Base-by-base conservation (phyloP, 257 asterid species). In the Datura wrightii region DNA sequence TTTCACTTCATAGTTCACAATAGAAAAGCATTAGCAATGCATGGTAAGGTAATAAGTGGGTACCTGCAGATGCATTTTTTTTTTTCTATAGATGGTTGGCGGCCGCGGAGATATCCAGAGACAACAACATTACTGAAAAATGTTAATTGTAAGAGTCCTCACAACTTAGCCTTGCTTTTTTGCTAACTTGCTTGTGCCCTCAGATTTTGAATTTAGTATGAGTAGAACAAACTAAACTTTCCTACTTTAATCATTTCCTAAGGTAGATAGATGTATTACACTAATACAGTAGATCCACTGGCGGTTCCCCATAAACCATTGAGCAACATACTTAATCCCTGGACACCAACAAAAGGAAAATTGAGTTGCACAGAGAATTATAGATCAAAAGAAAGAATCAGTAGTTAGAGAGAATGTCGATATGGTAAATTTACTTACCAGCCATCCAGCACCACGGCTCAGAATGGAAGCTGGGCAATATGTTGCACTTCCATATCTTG, bases 361-460 rank as follows among this genome's bases (percentile, higher is more conserved):
- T 53, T 31, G 67, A 58, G 86, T 79, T 36, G 2, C 5, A 50
- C 24, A 50, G 60, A 48, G 59, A 78, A 78, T 34, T 15, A 8
- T 14, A 31, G 24, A 52, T 78, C 0, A 7, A 19, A 15, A 74
- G 66, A n/a, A 74, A 39, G 54, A 79, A n/a, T 48, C 65, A 5
- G 18, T 31, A 6, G 50, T 10, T 0, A 46, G 50, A 15, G 52
- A 41, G n/a, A 2, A 36, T 82, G 5, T 50, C 16, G 0, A 13
- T 15, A 9, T 48, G 1, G 6, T 5, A 39, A 46, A 55, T 82
- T 18, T 79, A 81, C 89, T 10, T 87, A 94, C 99, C 95, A 95
- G 94, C 98, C 98, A 97, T 88, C 95, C 98, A n/a, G 94, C 72
- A 3, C 98, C 99, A 83, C 99, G 96, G 90, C 98, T 91, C 63